Conservation (phyloP, 2,329 filamentous ascomycete genomes). For the Calonectria pauciramosa region DNA sequence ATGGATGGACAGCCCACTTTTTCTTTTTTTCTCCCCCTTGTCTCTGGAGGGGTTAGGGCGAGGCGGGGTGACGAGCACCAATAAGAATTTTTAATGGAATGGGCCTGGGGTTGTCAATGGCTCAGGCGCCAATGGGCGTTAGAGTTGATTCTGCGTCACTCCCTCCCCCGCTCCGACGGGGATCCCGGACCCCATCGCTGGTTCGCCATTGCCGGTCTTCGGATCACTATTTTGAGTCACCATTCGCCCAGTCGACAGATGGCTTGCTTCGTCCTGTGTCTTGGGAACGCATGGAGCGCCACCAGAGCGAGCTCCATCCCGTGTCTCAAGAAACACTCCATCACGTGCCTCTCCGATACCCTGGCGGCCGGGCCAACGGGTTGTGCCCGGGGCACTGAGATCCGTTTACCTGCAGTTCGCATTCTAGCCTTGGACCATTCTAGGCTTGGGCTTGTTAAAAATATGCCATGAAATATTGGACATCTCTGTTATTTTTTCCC, state of each 20-base stretch:
- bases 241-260: not conserved
- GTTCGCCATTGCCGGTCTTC: not conserved
- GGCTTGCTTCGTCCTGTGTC: not conserved
- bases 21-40: not conserved
- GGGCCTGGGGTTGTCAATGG: not conserved
- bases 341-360: not conserved
- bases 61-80: not conserved
- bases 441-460: no score
- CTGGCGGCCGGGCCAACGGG: not conserved
- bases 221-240: conserved; percentile 3
- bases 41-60: not conserved
- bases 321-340: not conserved
- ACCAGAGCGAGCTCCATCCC: not conserved
- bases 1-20: not conserved
- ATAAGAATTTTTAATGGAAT: not conserved
- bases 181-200: not conserved
- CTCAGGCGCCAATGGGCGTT: not conserved
- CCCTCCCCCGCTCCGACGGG: not conserved
- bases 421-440: no score
- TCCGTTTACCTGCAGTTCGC: not conserved
- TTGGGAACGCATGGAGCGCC: no score
- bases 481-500: not conserved
- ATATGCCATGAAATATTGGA: not conserved
- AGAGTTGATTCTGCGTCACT: not conserved
- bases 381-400: not conserved